Conservation (phyloP, 257 asterid species). For the Gentiana macrophylla region DNA sequence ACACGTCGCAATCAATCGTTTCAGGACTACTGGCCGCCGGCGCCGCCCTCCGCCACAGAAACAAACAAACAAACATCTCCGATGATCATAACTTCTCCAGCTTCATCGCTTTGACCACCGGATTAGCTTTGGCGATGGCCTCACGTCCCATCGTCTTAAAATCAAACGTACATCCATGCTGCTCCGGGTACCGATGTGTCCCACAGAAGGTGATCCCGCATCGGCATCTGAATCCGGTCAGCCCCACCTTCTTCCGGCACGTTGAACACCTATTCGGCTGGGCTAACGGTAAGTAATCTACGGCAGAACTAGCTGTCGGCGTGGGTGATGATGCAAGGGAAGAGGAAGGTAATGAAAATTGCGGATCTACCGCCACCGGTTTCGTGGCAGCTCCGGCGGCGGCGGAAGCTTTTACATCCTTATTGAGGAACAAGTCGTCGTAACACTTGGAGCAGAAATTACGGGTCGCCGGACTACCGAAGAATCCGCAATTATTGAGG, state of each 20-base stretch:
- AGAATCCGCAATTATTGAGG: slow-evolving; percentile 75
- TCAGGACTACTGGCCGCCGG: neutral
- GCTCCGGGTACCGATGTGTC: slow-evolving; percentile 84
- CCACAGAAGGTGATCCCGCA: slow-evolving; percentile 83
- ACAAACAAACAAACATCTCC: slow-evolving; percentile 14
- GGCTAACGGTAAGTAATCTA: slow-evolving; percentile 13
- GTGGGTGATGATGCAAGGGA: slow-evolving; percentile 9
- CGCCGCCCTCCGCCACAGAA: slow-evolving; percentile 4
- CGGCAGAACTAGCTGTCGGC: neutral
- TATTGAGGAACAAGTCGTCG: slow-evolving; percentile 31
- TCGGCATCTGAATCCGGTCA: slow-evolving; percentile 77
- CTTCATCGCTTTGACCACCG: slow-evolving; percentile 53
- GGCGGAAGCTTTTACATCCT: slow-evolving; percentile 7
- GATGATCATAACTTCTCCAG: slow-evolving; percentile 50
- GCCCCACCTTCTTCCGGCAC: slow-evolving; percentile 75
- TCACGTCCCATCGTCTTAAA: slow-evolving; percentile 74
- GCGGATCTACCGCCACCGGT: slow-evolving; percentile 21
- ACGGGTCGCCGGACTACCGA: slow-evolving; percentile 72
- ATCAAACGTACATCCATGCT: slow-evolving; percentile 64
- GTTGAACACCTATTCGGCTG: slow-evolving; percentile 46
- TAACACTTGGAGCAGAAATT: slow-evolving; percentile 76
- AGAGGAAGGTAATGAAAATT: slow-evolving; percentile 16
- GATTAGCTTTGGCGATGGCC: slow-evolving; percentile 84
- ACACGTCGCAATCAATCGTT: no score
- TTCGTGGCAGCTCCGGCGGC: slow-evolving; percentile 2